Evolutionary conservation across 441 rosid species (phyloP).

Genomic region (Isatis lusitanica): DNA sequence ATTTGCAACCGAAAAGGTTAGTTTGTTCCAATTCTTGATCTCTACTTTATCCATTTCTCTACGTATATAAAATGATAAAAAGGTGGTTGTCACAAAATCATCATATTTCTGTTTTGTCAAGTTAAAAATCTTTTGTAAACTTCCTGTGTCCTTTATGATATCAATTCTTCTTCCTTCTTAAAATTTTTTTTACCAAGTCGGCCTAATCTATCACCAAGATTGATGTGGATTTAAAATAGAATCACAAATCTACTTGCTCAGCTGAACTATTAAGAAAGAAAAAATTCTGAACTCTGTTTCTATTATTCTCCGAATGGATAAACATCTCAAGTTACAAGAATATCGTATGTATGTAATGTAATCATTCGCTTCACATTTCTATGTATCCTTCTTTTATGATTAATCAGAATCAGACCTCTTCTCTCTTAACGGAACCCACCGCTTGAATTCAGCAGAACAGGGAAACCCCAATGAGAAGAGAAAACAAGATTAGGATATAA

Average conservation of each 20-base stretch:
- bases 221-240: not conserved
- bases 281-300: constrained; percentile 1
- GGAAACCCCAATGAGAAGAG: constrained; percentile 69
- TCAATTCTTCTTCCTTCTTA: not conserved
- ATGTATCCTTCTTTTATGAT: not conserved
- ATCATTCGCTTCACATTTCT: not conserved
- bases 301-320: not conserved
- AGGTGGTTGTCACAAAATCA: constrained; percentile 9
- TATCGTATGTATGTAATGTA: constrained; percentile 14
- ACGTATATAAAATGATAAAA: not conserved
- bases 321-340: constrained; percentile 14
- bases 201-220: not conserved
- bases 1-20: not conserved
- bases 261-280: not conserved
- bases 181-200: not conserved
- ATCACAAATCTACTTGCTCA: not conserved
- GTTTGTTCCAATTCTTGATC: not conserved
- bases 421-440: constrained; percentile 30
- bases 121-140: not conserved
- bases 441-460: constrained; percentile 39
- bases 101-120: constrained; percentile 8
- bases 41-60: not conserved
- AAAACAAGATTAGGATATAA: constrained; percentile 53
- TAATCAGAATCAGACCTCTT: not conserved
- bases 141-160: not conserved